These are phyloP conservation scores for Leccinum huronense DNA, from an alignment of 1,284 basidiomycete genomes.

Conservation along the genomic window DNA sequence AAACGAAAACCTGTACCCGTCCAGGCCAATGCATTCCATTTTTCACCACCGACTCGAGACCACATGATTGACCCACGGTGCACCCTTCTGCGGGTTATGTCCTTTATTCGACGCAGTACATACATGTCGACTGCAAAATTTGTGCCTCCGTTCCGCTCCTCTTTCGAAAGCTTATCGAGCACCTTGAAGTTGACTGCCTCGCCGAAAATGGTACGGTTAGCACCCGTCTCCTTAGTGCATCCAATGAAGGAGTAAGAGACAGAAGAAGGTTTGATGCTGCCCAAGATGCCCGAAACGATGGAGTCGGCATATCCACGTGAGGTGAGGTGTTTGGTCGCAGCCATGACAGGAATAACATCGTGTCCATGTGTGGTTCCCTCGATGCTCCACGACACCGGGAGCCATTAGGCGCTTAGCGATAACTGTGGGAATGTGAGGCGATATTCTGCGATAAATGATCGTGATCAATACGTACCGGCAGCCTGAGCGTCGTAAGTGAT, in stretches of 20 bases:
- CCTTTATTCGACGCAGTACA: too few species aligned
- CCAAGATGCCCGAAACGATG: constrained; percentile 53
- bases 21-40: too few species aligned
- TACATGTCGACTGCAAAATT: too few species aligned
- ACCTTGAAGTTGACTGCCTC: constrained; percentile 72
- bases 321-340: constrained; percentile 71
- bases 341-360: constrained; percentile 78
- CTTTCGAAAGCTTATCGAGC: constrained; percentile 69
- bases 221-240: constrained; percentile 68
- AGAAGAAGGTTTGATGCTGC: constrained; percentile 60
- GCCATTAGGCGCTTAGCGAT: constrained; percentile 78
- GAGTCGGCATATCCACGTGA: constrained; percentile 59
- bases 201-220: constrained; percentile 79
- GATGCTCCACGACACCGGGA: constrained; percentile 70
- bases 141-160: constrained; percentile 41
- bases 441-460: not conserved
- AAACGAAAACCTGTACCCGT: too few species aligned
- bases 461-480: constrained; percentile 48
- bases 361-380: constrained; percentile 78
- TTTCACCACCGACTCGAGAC: too few species aligned
- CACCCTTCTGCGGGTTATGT: too few species aligned
- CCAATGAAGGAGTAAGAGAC: constrained; percentile 64
- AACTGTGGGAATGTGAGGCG: constrained; percentile 37
- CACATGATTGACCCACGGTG: too few species aligned
- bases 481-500: constrained; percentile 69